Base-by-base conservation (phyloP, 2,329 filamentous ascomycete genomes). In the Stachybotrys echinatus region DNA sequence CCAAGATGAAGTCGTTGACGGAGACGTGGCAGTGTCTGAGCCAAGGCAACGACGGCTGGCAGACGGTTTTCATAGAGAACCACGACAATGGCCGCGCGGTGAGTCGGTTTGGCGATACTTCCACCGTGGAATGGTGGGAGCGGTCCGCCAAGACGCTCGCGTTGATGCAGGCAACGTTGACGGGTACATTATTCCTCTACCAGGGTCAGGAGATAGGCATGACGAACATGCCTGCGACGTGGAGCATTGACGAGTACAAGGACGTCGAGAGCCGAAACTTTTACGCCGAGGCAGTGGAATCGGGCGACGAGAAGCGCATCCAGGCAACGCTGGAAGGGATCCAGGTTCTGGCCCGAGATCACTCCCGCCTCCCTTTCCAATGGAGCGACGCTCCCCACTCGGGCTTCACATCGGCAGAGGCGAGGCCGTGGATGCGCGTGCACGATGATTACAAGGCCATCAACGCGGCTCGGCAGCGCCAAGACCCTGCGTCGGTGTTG, bases 381-480 rank as follows among this genome's bases (percentile, higher is more conserved):
- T 89, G 86, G 86, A 74, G 77, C 47, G 71, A 65, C 1, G 68
- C 71, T 0, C 65, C 74, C 0, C 75, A 86, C 52, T 81, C 80
- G 0, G 85, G 86, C 0, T 89, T 89, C 63, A 78, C 81, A 0
- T 56, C 59, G 14, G 55, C 50, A 0, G 55, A 50, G 0, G 61
- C 60, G 1, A 74, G 73, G 54, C 82, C 85, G 0, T 89, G 85
- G 85, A 88, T 88, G 81, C 73, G 79, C 2, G 76, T 84, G 2
- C 83, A 87, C 56, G 79, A 85, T 19, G 71, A 77, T 23, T 84
- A 80, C 57, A 56, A 56, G 3, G 59, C 67, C 2, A 72, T 84
- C 59, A 89, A 88, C 51, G 83, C 77, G 2, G 72, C 70, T 0
- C 62, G 61, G 3, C 79, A 84, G 58, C 53, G 58, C 2, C 53